Percentiles rank a stretch among this genome's conserved stretches.
These are phyloP conservation scores for Cladosporium sp. DNA, from an alignment of 2,329 filamentous ascomycete species.

Conservation along the genomic window DNA sequence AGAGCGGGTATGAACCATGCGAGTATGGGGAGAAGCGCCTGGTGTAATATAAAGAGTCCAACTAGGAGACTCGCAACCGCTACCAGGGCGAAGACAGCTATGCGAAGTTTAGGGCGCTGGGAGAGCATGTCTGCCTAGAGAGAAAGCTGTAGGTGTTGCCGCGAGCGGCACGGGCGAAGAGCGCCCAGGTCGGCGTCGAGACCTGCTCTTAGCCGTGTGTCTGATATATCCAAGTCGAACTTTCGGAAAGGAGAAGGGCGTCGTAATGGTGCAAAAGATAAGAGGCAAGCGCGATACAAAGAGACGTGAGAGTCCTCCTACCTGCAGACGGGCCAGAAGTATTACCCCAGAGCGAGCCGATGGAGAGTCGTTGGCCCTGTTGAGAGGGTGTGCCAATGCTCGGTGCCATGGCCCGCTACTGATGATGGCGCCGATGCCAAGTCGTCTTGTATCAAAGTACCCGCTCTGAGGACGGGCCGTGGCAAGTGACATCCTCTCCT, in stretches of 20 bases:
- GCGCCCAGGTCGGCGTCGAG: conserved; percentile 5
- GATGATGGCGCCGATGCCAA: conserved; percentile 8
- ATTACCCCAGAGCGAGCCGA: not conserved
- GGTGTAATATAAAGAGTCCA: conserved; percentile 22
- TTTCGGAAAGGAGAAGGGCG: not conserved
- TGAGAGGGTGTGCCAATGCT: conserved; percentile 10
- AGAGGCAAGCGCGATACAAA: not conserved
- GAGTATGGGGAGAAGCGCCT: conserved; percentile 27
- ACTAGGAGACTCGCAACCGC: not conserved
- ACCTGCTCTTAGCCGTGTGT: conserved; percentile 9
- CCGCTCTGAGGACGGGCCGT: conserved; percentile 2
- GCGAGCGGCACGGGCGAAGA: conserved; percentile 9
- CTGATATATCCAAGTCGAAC: not conserved
- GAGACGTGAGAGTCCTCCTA: not conserved
- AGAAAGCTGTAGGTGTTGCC: not conserved
- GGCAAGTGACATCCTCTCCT: not conserved
- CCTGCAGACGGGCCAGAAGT: not conserved
- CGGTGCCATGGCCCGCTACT: conserved; percentile 12
- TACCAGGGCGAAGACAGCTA: not conserved
- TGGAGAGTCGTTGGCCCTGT: not conserved
- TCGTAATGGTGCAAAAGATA: not conserved
- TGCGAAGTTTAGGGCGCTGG: conserved; percentile 2
- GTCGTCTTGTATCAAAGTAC: conserved; percentile 10
- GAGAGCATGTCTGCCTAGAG: conserved; percentile 2
- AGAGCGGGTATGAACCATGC: conserved; percentile 26